These are phyloP conservation scores for Phytophthora idaei DNA, from an alignment of 352 stramenopile genomes.

Conservation along the genomic window DNA sequence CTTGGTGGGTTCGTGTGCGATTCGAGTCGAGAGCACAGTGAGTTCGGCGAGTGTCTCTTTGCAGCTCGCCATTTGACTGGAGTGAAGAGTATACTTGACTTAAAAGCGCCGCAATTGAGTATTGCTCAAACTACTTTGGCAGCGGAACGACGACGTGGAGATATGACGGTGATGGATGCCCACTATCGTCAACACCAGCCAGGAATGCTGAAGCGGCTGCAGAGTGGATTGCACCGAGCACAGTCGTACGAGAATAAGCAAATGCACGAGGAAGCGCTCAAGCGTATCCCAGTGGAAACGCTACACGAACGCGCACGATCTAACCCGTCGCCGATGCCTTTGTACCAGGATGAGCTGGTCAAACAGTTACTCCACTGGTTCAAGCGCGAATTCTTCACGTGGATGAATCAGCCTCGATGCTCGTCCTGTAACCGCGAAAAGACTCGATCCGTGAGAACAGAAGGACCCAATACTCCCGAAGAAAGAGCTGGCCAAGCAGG, in stretches of 20 bases:
- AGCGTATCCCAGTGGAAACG: slow-evolving; percentile 66
- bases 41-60: slow-evolving; percentile 80
- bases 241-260: slow-evolving; percentile 65
- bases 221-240: slow-evolving; percentile 55
- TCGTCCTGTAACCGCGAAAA: slow-evolving; percentile 51
- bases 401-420: slow-evolving; percentile 88
- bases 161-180: slow-evolving; percentile 42
- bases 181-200: slow-evolving; percentile 60
- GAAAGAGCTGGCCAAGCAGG: slow-evolving; percentile 62
- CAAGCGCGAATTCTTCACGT: slow-evolving; percentile 91
- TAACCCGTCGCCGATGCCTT: slow-evolving; percentile 53
- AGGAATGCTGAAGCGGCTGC: slow-evolving; percentile 50
- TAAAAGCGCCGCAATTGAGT: slow-evolving; percentile 38
- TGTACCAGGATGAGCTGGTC: slow-evolving; percentile 72
- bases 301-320: slow-evolving; percentile 67
- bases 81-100: slow-evolving; percentile 22
- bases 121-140: slow-evolving; percentile 22
- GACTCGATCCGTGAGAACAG: slow-evolving; percentile 50
- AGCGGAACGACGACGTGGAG: slow-evolving; percentile 19
- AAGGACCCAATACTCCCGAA: slow-evolving; percentile 59
- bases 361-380: slow-evolving; percentile 89
- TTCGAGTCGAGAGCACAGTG: slow-evolving; percentile 45
- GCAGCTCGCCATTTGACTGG: slow-evolving; percentile 40
- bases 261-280: slow-evolving; percentile 75
- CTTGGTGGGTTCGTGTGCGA: slow-evolving; percentile 69